Evolutionary conservation across 495 filamentous ascomycete species (phyloP).

Genomic region (Podospora appendiculata): DNA sequence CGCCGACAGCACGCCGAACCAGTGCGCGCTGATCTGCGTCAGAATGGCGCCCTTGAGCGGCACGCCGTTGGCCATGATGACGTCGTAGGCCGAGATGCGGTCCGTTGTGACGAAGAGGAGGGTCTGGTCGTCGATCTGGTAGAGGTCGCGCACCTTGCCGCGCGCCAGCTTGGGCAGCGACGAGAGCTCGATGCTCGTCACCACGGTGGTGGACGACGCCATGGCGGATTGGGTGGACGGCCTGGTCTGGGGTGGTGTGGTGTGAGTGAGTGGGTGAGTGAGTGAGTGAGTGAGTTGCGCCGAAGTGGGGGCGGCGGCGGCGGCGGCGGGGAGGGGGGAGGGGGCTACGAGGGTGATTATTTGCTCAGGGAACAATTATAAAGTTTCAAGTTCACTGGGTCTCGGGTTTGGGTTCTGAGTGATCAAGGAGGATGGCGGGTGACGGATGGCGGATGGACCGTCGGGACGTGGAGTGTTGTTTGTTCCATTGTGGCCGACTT

Average conservation of each 20-base stretch:
- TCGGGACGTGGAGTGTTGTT: no score
- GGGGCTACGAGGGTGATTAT: no score
- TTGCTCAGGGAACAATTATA: no score
- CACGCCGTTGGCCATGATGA: conserved; percentile 83
- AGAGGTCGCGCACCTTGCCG: conserved; percentile 80
- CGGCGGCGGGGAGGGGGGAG: no score
- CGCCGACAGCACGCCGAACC: conserved; percentile 68
- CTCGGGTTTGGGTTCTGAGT: background rate
- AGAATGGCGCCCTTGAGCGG: conserved; percentile 78
- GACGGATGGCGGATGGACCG: no score
- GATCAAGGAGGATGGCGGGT: no score
- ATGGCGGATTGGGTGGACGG: background rate
- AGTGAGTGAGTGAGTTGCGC: background rate
- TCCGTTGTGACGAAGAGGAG: conserved; percentile 81
- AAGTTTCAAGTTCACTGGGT: background rate
- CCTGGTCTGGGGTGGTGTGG: background rate
- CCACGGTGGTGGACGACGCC: conserved; percentile 1
- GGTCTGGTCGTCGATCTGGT: conserved; percentile 62
- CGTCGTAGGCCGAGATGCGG: conserved; percentile 92
- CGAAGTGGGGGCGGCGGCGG: no score
- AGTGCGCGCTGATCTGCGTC: conserved; percentile 74
- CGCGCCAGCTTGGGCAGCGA: conserved; percentile 29
- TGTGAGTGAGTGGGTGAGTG: background rate
- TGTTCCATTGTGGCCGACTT: conserved; percentile 2
- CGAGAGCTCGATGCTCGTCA: conserved; percentile 20